Conservation (phyloP, 2,329 filamentous ascomycete genomes). For the Arthroderma uncinatum region DNA sequence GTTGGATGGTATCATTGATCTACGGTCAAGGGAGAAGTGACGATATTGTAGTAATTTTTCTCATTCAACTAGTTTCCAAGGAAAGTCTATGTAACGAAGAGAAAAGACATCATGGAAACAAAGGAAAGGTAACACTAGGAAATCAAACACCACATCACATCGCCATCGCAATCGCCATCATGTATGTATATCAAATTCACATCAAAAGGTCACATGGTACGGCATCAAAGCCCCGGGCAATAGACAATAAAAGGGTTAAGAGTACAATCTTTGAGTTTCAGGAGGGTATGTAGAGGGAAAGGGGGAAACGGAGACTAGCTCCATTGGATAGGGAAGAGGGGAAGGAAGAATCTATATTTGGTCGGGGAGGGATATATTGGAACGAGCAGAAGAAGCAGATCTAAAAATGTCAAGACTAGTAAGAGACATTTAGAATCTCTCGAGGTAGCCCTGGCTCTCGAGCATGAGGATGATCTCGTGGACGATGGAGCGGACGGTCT, state of each 20-base stretch:
- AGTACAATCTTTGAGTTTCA: not conserved
- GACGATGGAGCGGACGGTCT: slow-evolving; percentile 80
- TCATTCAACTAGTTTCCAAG: slow-evolving; percentile 1
- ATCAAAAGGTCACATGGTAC: not conserved
- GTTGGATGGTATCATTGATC: no score
- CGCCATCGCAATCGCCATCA: not conserved
- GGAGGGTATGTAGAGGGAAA: not conserved
- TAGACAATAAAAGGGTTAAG: not conserved
- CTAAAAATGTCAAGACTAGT: not conserved
- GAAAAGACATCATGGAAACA: not conserved
- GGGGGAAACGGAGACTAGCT: not conserved
- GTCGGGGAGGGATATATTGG: not conserved
- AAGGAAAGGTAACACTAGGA: not conserved
- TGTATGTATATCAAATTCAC: not conserved
- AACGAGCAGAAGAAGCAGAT: not conserved
- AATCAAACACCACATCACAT: slow-evolving; percentile 3
- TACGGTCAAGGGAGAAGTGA: no score
- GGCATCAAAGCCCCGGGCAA: not conserved
- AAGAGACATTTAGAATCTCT: slow-evolving; percentile 42
- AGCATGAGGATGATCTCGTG: slow-evolving; percentile 93
- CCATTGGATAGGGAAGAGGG: not conserved
- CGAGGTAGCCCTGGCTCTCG: slow-evolving; percentile 78
- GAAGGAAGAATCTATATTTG: not conserved
- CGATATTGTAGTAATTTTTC: not conserved
- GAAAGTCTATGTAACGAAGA: not conserved